Base-by-base conservation (phyloP, 768 basidiomycete genomes). In the Termitomyces sp. region DNA sequence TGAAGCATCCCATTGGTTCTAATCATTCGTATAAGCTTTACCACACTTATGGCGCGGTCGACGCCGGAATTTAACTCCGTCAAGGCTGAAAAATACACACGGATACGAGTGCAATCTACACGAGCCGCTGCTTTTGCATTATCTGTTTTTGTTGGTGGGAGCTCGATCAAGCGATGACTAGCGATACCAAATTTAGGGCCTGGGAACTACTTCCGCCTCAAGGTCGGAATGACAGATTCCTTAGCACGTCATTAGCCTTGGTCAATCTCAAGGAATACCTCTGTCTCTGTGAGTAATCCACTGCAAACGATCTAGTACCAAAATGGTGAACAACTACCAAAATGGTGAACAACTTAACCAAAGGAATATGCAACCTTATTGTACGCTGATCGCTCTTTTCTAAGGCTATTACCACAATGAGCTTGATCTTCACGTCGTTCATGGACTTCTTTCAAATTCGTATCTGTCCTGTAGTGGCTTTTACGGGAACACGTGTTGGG, bases 341-440 rank as follows among this genome's bases (percentile, higher is more conserved):
- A 55, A 32, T 55, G 43, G 32, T 20, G 34, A 36, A 20, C 36
- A 42, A 46, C 51, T 52, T 20, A 47, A 8, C 17, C 20, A 52
- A 32, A 53, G 43, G 54, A 38, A 34, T 31, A 60, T 50, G 54
- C 45, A 60, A 51, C 15, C 9, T 42, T 49, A 34, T 48, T 34
- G 40, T 48, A 32, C 32, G 37, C 34, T 6, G 40, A 45, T 31
- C 43, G 25, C 48, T 40, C 32, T 14, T 42, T 46, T 62, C 59
- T 60, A 61, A 62, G 57, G 36, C 36, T 48, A 36, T 65, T 66
- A 62, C 67, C 61, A 66, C 65, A 67, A 65, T 56, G 62, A 62
- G 63, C 53, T 60, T 59, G 52, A 59, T 57, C 61, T 67, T 67
- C 67, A 64, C 66, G 63, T 52, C 47, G 2, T 43, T 48, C n/a